Base-by-base conservation (phyloP, 2,329 filamentous ascomycete genomes). In the Pseudopyricularia javanii region DNA sequence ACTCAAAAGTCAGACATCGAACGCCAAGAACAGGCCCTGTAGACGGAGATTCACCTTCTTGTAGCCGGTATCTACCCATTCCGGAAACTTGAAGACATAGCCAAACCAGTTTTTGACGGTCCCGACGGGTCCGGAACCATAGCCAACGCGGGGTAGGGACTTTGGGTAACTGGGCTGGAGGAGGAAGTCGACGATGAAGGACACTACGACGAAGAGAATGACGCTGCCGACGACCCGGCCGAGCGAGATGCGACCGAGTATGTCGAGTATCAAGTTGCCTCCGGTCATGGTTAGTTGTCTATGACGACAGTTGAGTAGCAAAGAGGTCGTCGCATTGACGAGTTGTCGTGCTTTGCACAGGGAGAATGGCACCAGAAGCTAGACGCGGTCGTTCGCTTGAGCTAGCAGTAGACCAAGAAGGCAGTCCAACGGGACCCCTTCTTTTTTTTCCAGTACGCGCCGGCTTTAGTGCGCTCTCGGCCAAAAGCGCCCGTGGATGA, bases 21-120 rank as follows among this genome's bases (percentile, higher is more conserved):
- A 6, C 12, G 3, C 2, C 22, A 12, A 17, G 24, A 12, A 15
- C 37, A 45, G 15, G 15, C 32, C 4, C n/a, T 26, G 12, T 7
- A 32, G n/a, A 14, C 35, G 14, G 32, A 17, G 49, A 15, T 20
- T 6, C 2, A 68, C 71, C 63, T 71, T 71, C 20, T 64, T 58
- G 51, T 74, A 73, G 20, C 72, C 72, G 54, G 73, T 63, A 9
- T 62, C 62, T 1, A 72, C 63, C 72, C 72, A 74, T 6, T 57
- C 51, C 26, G 65, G 63, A 52, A 68, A 71, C 50, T 65, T 61
- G 1, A 64, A 59, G 32, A 71, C 59, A 49, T 70, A 73, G 50
- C 61, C 63, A 48, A 68, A 47, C 59, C 68, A 69, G 54, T 74
- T 74, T 47, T 64, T 60, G 50, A 74, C 35, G 3, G 62, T 67